Evolutionary conservation across 2,329 filamentous ascomycete genomes (phyloP).

Genomic region (Ophiognomonia clavigignenti-juglandacearum): DNA sequence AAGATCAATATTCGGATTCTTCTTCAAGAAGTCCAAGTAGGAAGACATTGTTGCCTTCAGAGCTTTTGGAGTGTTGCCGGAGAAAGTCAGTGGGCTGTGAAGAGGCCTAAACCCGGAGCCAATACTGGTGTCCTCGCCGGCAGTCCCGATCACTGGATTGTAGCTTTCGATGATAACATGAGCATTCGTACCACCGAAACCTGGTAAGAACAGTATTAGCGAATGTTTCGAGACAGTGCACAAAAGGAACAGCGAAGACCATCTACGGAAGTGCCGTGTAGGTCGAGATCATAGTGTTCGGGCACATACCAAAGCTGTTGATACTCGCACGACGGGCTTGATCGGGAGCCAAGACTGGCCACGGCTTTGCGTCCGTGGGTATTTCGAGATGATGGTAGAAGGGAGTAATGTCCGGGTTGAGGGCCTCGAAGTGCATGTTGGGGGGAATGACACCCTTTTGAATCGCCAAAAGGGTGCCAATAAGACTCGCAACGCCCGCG

Average conservation of each 20-base stretch:
- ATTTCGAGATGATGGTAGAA: slow-evolving; percentile 22
- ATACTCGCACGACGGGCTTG: slow-evolving; percentile 2
- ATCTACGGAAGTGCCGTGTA: too few species aligned
- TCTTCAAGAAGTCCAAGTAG: too few species aligned
- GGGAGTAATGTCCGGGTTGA: slow-evolving; percentile 29
- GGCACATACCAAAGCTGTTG: slow-evolving; percentile 4
- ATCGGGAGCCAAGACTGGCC: slow-evolving; percentile 11
- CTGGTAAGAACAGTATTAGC: too few species aligned
- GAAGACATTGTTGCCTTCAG: too few species aligned
- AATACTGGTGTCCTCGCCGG: not conserved
- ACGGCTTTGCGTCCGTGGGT: slow-evolving; percentile 19
- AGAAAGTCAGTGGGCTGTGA: too few species aligned
- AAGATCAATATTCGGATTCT: not conserved
- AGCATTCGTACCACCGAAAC: slow-evolving; percentile 1
- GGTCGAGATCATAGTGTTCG: too few species aligned
- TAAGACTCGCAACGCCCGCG: slow-evolving; percentile 34
- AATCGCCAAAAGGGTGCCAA: slow-evolving; percentile 31
- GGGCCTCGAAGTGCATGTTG: slow-evolving; percentile 28
- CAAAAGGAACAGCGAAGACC: too few species aligned
- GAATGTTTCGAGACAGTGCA: too few species aligned
- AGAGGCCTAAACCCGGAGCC: too few species aligned
- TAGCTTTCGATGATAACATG: not conserved
- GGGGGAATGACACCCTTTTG: slow-evolving; percentile 30
- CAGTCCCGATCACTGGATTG: not conserved
- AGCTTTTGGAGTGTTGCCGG: too few species aligned